Evolutionary conservation across 208 protist genomes (phyloP).

Genomic region (Naegleria gruberi): DNA sequence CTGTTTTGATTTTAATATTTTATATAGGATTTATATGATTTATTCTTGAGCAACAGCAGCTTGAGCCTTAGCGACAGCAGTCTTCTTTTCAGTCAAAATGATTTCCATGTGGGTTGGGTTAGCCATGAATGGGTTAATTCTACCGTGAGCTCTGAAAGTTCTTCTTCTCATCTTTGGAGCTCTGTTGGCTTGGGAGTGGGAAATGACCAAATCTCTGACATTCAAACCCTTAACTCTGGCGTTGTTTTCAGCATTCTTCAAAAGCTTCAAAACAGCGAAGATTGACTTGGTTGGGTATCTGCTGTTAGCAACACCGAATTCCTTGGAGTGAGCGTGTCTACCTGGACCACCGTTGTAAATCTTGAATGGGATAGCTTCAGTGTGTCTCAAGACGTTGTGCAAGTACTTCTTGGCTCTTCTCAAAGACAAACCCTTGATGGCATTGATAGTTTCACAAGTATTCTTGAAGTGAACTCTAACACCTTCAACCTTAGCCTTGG

Average conservation of each 20-base stretch:
- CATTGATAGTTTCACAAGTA: slow-evolving; percentile 80
- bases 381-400: slow-evolving; percentile 82
- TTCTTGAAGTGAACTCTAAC: slow-evolving; percentile 88
- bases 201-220: slow-evolving; percentile 72
- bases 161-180: slow-evolving; percentile 76
- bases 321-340: slow-evolving; percentile 76
- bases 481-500: slow-evolving; percentile 52
- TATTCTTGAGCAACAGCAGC: slow-evolving; percentile 3
- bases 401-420: slow-evolving; percentile 80
- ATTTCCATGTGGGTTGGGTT: slow-evolving; percentile 18
- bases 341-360: slow-evolving; percentile 80
- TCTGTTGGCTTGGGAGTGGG: slow-evolving; percentile 80
- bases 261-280: slow-evolving; percentile 68
- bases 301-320: slow-evolving; percentile 73
- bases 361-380: slow-evolving; percentile 84
- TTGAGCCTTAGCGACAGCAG: neutral
- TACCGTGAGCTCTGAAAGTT: slow-evolving; percentile 87
- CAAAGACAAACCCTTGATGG: slow-evolving; percentile 79
- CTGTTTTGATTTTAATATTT: too few species aligned
- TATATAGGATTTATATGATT: neutral
- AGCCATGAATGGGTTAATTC: slow-evolving; percentile 50
- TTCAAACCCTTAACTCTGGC: slow-evolving; percentile 69
- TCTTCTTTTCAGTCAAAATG: neutral
- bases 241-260: slow-evolving; percentile 85
- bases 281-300: slow-evolving; percentile 88